Conservation (phyloP, 108 stramenopile species). For the Craspedostauros australis region DNA sequence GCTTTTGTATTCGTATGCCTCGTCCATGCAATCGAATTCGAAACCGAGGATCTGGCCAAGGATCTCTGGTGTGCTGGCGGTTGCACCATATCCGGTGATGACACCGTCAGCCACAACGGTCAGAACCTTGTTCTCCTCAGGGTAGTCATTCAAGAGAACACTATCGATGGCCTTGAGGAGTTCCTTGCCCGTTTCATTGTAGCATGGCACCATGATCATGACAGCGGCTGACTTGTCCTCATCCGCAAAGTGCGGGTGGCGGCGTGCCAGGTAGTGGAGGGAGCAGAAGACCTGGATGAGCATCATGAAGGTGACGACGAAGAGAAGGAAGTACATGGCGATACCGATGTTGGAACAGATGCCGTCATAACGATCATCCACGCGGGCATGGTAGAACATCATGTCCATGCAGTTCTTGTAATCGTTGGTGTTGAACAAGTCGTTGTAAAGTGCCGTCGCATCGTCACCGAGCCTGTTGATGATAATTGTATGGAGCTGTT, state of each 20-base stretch:
- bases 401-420: conserved; percentile 30
- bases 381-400: conserved; percentile 45
- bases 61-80: conserved; percentile 34
- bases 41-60: conserved; percentile 48
- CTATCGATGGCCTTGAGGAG: conserved; percentile 49
- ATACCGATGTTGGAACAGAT: not conserved
- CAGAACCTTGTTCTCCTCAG: conserved; percentile 50
- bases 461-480: conserved; percentile 39
- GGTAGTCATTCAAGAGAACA: conserved; percentile 39
- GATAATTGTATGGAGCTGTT: conserved; percentile 30
- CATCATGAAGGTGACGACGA: not conserved
- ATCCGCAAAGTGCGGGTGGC: conserved; percentile 14
- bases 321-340: not conserved
- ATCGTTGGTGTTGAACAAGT: conserved; percentile 12
- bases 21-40: conserved; percentile 33
- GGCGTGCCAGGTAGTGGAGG: not conserved
- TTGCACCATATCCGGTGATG: conserved; percentile 45
- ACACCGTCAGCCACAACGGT: conserved; percentile 50
- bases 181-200: conserved; percentile 49
- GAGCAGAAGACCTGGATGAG: not conserved
- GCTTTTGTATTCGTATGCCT: conserved; percentile 32
- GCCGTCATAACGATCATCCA: conserved; percentile 1
- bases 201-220: conserved; percentile 58
- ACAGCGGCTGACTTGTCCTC: conserved; percentile 39
- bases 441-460: conserved; percentile 40